A percentile compares a stretch with the other conserved stretches of the same genome.
Conservation (phyloP, 495 filamentous ascomycete species). For the Penicillium dipodomyicola region DNA sequence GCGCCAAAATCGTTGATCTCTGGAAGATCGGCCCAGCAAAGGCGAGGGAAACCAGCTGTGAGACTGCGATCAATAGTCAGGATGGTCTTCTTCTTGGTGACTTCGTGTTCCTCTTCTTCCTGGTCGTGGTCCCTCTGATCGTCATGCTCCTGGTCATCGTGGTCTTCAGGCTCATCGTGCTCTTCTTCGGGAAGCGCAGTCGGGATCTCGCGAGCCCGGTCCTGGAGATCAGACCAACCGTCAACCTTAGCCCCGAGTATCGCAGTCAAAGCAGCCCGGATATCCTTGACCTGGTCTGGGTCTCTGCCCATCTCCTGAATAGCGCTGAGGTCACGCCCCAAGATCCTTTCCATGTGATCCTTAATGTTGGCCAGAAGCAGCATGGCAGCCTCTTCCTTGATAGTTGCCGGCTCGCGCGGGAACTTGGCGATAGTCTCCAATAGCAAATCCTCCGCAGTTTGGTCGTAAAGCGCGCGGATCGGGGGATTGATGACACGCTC, state of each 20-base stretch:
- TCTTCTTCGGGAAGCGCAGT: constrained; percentile 43
- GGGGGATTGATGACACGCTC: constrained; percentile 48
- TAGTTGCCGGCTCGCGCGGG: constrained; percentile 46
- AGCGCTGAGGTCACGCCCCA: constrained; percentile 44
- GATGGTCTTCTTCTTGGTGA: constrained; percentile 43
- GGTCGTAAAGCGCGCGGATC: constrained; percentile 46
- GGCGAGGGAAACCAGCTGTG: constrained; percentile 44
- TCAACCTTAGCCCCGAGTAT: constrained; percentile 50
- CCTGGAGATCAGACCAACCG: constrained; percentile 48
- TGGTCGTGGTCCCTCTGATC: background rate
- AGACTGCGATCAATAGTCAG: constrained; percentile 46
- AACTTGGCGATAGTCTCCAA: constrained; percentile 50
- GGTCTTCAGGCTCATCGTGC: constrained; percentile 1
- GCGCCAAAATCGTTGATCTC: constrained; percentile 44
- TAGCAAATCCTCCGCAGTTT: constrained; percentile 47
- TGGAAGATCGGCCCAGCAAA: constrained; percentile 49
- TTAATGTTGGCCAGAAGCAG: constrained; percentile 50
- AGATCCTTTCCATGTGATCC: constrained; percentile 51
- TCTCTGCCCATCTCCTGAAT: constrained; percentile 52
- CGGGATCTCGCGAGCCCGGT: constrained; percentile 41
- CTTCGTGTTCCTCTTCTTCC: constrained; percentile 25
- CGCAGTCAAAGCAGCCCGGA: constrained; percentile 45
- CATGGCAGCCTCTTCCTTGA: constrained; percentile 52
- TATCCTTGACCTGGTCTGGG: constrained; percentile 49
- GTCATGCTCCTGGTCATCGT: background rate